phyloP scores from a whole-genome alignment of 345 rosid species.

The Cardamine resedifolia region DNA sequence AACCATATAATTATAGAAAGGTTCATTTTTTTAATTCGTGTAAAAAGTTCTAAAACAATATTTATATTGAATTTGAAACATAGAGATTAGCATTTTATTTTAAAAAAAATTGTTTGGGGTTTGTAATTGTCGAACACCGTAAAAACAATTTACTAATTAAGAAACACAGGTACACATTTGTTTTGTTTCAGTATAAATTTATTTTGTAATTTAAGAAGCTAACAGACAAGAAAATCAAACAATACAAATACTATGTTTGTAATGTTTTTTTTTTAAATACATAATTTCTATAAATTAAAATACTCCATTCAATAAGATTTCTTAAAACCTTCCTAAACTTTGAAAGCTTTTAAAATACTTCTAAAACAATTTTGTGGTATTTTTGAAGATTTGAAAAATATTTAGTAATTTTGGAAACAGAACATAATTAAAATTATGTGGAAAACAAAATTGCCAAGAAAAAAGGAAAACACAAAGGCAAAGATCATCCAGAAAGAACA shows the following conservation, averaged over 20 bases:
- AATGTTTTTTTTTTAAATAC: not conserved
- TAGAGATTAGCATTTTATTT: no score
- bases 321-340: not conserved
- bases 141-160: no score
- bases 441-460: not conserved
- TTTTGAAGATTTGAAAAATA: not conserved
- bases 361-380: not conserved
- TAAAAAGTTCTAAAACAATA: no score
- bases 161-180: no score
- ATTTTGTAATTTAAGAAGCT: not conserved
- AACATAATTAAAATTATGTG: not conserved
- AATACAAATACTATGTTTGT: not conserved
- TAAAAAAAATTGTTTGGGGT: no score
- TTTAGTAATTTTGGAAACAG: not conserved
- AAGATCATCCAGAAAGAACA: slow-evolving; percentile 27
- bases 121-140: no score
- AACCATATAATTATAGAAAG: no score
- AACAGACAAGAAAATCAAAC: not conserved
- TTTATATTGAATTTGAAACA: no score
- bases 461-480: slow-evolving; percentile 20
- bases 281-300: not conserved
- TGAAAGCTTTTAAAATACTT: not conserved
- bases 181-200: no score
- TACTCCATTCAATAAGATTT: not conserved
- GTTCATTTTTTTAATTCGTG: no score